phyloP scores from a whole-genome alignment of 192 early-diverging fungal genomes.

The Backusella tarrabulga region DNA sequence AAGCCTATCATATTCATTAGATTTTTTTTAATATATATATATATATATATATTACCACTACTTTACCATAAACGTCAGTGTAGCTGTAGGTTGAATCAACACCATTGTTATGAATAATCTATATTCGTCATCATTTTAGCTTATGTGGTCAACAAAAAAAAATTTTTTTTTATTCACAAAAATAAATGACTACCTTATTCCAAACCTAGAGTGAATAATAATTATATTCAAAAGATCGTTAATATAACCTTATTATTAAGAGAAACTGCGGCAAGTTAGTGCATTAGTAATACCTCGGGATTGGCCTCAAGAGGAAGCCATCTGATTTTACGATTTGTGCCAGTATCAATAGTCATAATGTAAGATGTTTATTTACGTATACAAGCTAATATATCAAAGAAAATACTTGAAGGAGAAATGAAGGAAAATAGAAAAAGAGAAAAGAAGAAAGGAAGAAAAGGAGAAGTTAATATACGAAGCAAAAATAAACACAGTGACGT shows the following conservation, averaged over 20 bases:
- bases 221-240: neutral
- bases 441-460: neutral
- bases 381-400: neutral
- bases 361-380: neutral
- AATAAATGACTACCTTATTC: conserved; percentile 48
- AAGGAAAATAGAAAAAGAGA: neutral
- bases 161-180: neutral
- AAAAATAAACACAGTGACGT: neutral
- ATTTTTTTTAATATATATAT: too few relatives aligned
- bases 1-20: conserved; percentile 50
- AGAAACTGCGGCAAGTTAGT: neutral
- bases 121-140: conserved; percentile 1
- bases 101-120: conserved; percentile 71
- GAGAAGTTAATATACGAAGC: neutral
- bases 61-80: conserved; percentile 75
- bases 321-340: conserved; percentile 32
- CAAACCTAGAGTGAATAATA: conserved; percentile 48
- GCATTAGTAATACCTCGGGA: conserved; percentile 61
- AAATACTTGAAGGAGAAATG: neutral
- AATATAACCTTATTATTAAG: neutral
- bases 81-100: conserved; percentile 60
- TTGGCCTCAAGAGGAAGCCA: conserved; percentile 92
- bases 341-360: neutral
- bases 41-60: too few relatives aligned
- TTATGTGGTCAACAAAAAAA: neutral